Percentiles rank a stretch among this genome's conserved stretches.
Conservation (phyloP, 1,139 yeast genomes). For the Pichia inconspicua region DNA sequence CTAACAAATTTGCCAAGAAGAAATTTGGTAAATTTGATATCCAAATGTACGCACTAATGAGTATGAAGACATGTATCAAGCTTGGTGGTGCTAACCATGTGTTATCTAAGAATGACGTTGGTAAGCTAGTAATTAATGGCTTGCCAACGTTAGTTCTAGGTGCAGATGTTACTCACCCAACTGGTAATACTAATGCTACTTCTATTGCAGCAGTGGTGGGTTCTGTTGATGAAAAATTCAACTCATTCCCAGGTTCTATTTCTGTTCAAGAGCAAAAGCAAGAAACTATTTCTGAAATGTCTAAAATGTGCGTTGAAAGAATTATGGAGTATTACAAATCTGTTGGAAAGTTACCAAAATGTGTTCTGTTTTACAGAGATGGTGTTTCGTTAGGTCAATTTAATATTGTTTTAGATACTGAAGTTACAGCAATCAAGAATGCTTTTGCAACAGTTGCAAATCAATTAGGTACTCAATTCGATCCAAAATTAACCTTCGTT, state of each 20-base stretch:
- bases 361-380: constrained; percentile 28
- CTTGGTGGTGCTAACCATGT: constrained; percentile 21
- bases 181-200: constrained; percentile 21
- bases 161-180: constrained; percentile 29
- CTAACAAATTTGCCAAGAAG: constrained; percentile 19
- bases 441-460: constrained; percentile 18
- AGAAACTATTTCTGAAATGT: constrained; percentile 25
- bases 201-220: constrained; percentile 28
- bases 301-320: constrained; percentile 22
- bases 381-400: constrained; percentile 29
- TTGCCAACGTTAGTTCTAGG: constrained; percentile 24
- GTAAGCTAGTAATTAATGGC: constrained; percentile 14
- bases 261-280: constrained; percentile 23
- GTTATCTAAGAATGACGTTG: constrained; percentile 14
- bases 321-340: constrained; percentile 18
- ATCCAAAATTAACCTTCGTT: constrained; percentile 26
- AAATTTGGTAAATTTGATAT: constrained; percentile 19
- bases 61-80: constrained; percentile 22
- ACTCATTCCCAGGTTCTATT: constrained; percentile 26
- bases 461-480: constrained; percentile 14
- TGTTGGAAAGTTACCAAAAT: constrained; percentile 21
- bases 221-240: constrained; percentile 21
- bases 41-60: constrained; percentile 22
- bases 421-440: constrained; percentile 23
- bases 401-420: constrained; percentile 22